Evolutionary conservation across 2,329 filamentous ascomycete genomes (phyloP).

Genomic region (Aspergillus sp.): DNA sequence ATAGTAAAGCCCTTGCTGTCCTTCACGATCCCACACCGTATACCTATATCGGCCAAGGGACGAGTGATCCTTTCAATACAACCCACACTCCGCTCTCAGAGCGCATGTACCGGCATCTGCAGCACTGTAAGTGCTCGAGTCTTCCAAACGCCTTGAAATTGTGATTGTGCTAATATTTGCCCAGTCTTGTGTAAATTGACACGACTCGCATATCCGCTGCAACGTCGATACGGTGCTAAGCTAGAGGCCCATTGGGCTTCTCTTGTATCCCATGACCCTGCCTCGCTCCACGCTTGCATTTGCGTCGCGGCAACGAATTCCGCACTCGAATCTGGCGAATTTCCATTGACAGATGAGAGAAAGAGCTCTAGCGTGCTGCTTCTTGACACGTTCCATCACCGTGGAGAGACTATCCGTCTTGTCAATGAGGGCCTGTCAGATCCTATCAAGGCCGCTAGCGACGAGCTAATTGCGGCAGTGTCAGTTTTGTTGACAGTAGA

Average conservation of each 20-base stretch:
- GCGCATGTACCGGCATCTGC: slow-evolving; percentile 38
- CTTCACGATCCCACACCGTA: slow-evolving; percentile 20
- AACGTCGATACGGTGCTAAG: slow-evolving; percentile 33
- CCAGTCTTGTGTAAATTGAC: slow-evolving; percentile 39
- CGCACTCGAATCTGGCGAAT: slow-evolving; percentile 33
- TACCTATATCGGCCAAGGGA: slow-evolving; percentile 32
- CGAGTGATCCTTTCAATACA: slow-evolving; percentile 36
- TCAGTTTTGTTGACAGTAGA: slow-evolving; percentile 41
- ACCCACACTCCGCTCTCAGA: slow-evolving; percentile 37
- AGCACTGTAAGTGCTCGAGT: slow-evolving; percentile 31
- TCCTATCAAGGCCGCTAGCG: slow-evolving; percentile 38
- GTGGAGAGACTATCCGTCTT: slow-evolving; percentile 40
- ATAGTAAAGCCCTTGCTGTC: slow-evolving; percentile 13
- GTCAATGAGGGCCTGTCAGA: slow-evolving; percentile 41
- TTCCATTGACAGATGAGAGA: slow-evolving; percentile 34
- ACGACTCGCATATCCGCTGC: slow-evolving; percentile 36
- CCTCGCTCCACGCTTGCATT: slow-evolving; percentile 37
- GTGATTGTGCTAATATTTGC: slow-evolving; percentile 8
- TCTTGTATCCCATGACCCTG: slow-evolving; percentile 36
- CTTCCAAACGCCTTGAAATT: neutral
- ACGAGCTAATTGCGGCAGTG: slow-evolving; percentile 40
- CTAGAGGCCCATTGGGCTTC: slow-evolving; percentile 37
- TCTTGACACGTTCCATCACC: slow-evolving; percentile 39
- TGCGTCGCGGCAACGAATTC: slow-evolving; percentile 39
- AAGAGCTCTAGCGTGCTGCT: slow-evolving; percentile 31